Evolutionary conservation across 345 rosid genomes (phyloP).

Genomic region (Erysimum cheiranthoides): DNA sequence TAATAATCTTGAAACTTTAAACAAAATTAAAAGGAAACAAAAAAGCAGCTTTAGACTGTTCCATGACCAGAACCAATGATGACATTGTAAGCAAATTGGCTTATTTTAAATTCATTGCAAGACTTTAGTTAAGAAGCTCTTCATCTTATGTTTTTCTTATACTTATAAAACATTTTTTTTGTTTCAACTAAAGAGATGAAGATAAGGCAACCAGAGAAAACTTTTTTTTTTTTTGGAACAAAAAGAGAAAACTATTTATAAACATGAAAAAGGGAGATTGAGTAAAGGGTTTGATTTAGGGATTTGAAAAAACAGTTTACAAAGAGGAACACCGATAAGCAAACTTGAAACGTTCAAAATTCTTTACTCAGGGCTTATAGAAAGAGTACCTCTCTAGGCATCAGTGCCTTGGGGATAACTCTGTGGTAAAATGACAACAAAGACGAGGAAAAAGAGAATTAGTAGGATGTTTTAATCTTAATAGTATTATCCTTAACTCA

Average conservation of each 20-base stretch:
- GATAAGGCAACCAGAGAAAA: conserved; percentile 8
- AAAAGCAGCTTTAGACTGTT: conserved; percentile 46
- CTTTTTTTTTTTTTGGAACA: no score
- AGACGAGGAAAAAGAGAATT: conserved; percentile 17
- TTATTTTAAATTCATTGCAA: conserved; percentile 26
- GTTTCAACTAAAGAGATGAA: conserved; percentile 11
- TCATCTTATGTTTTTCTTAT: conserved; percentile 3
- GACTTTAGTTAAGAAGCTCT: conserved; percentile 35
- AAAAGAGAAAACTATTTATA: background rate
- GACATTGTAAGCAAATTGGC: conserved; percentile 39
- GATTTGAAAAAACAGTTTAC: conserved; percentile 8
- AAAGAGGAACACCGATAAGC: conserved; percentile 38
- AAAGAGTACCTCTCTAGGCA: conserved; percentile 95
- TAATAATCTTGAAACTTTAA: conserved; percentile 30
- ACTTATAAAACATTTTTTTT: background rate
- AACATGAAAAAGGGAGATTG: background rate
- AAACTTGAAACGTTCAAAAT: conserved; percentile 48
- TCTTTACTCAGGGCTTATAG: conserved; percentile 37
- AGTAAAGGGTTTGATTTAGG: conserved; percentile 6
- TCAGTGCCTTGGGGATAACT: conserved; percentile 99
- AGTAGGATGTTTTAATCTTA: background rate
- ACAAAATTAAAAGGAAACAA: conserved; percentile 27
- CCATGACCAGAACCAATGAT: conserved; percentile 48
- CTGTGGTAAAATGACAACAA: conserved; percentile 52
- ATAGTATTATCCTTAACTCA: background rate